Base-by-base conservation (phyloP, 2,329 filamentous ascomycete species). In the Davidsoniella eucalypti region DNA sequence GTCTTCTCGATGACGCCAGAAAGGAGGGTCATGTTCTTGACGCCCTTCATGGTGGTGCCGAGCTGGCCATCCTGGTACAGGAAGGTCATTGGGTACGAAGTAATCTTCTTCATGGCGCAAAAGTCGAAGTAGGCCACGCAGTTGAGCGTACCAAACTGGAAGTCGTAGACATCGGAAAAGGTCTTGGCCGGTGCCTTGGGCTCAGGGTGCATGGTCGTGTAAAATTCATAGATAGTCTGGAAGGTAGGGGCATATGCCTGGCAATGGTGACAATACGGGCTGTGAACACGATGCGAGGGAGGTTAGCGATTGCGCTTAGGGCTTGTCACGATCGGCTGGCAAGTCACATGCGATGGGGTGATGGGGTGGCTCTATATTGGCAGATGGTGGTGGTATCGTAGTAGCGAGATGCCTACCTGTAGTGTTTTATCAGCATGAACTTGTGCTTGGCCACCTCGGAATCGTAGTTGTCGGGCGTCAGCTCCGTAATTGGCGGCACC, bases 191-290 rank as follows among this genome's bases (percentile, higher is more conserved):
- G 58, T 67, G 73, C 66, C 67, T 75, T 57, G 67, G 69, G 58
- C 62, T 81, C 67, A 14, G 83, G 82, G 58, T 87, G 81, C 37
- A 86, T 92, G 37, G 88, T 95, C 68, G 86, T 70, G 69, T 95
- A 98, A 65, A 81, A 95, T 67, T 98, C 92, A 71, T 96, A 94
- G 12, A 90, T 65, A 4, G 88, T 95, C 66, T 96, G 87, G 71
- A 79, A 95, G 47, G 78, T 81, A 6, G 92, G 92, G 48, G 85
- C 87, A 60, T 87, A 84, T 46, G 74, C 70, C 62, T 74, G 73
- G 68, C 88, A 95, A 64, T 94, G 87, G 44, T 72, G 73, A 64
- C 75, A 79, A 56, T 69, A 76, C 9, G 75, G 75, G 58, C 75
- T 78, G 52, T 6, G 26, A 60, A 58, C 36, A 16, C 17, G 38